Base-by-base conservation (phyloP, 78 protist genomes). In the Guillardia theta region DNA sequence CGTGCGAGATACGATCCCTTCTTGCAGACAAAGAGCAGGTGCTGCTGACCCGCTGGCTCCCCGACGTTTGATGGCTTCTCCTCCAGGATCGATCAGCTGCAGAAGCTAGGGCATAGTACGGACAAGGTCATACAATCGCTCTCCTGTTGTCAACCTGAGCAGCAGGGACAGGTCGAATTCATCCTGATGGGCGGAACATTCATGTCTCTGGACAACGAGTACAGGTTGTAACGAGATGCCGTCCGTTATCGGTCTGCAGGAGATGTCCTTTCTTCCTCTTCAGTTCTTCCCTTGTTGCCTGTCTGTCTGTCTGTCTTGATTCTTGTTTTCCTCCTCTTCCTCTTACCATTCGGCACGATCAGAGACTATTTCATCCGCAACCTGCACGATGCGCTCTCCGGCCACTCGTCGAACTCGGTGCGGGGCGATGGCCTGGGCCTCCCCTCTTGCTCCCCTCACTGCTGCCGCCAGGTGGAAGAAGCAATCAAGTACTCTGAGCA, bases 161-260 rank as follows among this genome's bases (percentile, higher is more conserved):
- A 0, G 36, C 41, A 76, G 27, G 15, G 1, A 21, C 19, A 88
- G 94, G 99, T 98, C 10, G 99, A 98, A 95, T 98, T 95, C 44
- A 96, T 98, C 48, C 48, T 98, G 78, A 98, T 98, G 99, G 99
- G 99, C 43, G 99, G 99, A 10, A 98, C 99, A 27, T 98, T 98
- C 95, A 98, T 98, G 99, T 95, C 98, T 33, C 95, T 98, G 39
- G 95, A 97, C 30, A 33, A 48, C 19, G 97, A 95, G 2, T 98
- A 98, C 95, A 87, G n/a, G n/a, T n/a, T n/a, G n/a, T n/a, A n/a
- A n/a, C n/a, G n/a, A n/a, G n/a, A n/a, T n/a, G n/a, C n/a, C n/a
- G n/a, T n/a, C n/a, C n/a, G n/a, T n/a, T n/a, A n/a, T n/a, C n/a
- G n/a, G n/a, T n/a, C n/a, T n/a, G n/a, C n/a, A n/a, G n/a, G n/a